Evolutionary conservation across 768 basidiomycete species (phyloP), one percentile per base, ranked within the genome.

Genomic region (Kwoniella botswanensis): DNA sequence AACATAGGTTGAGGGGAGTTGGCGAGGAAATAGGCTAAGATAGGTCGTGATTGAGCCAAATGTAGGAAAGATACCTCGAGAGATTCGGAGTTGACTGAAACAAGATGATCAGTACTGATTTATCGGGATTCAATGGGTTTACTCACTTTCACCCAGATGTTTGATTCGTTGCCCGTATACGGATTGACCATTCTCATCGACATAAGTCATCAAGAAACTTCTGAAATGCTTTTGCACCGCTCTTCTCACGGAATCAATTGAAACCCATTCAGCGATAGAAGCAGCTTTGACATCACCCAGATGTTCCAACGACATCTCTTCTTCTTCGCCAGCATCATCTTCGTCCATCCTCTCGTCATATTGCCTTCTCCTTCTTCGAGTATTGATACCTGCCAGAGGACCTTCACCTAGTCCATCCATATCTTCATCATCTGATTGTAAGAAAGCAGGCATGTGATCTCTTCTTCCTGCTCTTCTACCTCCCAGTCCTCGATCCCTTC

Each of bases 41-140:
- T 94, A 4, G 97, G 92, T 77, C 97, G 97, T 9, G 94, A 93
- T 65, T 90, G 85, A 0, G 93, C 91, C 18, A 99, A 88, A 81
- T 99, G 96, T n/a, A 93, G 87, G 84, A 95, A 98, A 0, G 95
- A 98, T 26, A 98, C 93, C 84, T 98, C 97, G 68, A 99, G 89
- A 0, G 95, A 98, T 85, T 99, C 97, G 43, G 95, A 89, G 84
- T 99, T 98, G 79, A 90, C 97, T 98, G 74, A 1, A n/a, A 9
- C 12, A 13, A 41, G 29, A 26, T n/a, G 15, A 50, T 50, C 18
- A 26, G 26, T 26, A 26, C 26, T 26, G 35, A 44, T 44, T 10
- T 17, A 26, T 58, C 59, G 11, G 17, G 18, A 21, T 41, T 18
- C 35, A 9, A 65, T 70, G 21, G 63, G 61, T 26, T 9, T 3